Base-by-base conservation (phyloP, 2,329 filamentous ascomycete species). In the Fusarium sp. region DNA sequence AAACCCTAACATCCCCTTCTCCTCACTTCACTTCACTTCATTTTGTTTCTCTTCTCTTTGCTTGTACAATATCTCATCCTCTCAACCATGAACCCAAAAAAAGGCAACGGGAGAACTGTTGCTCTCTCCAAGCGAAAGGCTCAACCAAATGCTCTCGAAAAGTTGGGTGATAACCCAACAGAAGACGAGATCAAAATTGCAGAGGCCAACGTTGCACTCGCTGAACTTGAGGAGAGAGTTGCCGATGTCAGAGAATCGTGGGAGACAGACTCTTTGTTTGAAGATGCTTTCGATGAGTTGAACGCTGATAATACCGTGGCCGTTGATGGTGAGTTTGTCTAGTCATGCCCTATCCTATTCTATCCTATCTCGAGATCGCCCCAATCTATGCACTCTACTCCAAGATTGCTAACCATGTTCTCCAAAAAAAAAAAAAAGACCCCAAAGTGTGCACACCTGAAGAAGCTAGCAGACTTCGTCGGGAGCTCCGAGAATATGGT, bases 401-500 rank as follows among this genome's bases (percentile, higher is more conserved):
- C 57, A 61, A n/a, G 33, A 27, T 39, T 27, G 49, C 39, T 70
- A 54, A 66, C 64, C 44, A 35, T 21, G 37, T 66, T 66, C 61
- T 49, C 63, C 48, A 31, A 42, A 37, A 27, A 63, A 60, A 54
- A 27, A 31, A 39, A 58, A 60, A 66, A 81, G 83, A 83, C 75
- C 78, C 87, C 41, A 86, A 87, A 66, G 83, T 83, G 31, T 93
- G 91, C 82, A 90, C 90, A 3, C 84, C 90, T 16, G 89, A 93
- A 70, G 92, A 97, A 82, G 90, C 92, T 31, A 84, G 87, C 66
- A 84, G 86, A 23, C 92, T 91, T 79, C 90, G 93, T 73, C 88
- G 91, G 76, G 87, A 92, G 71, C 86, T 97, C 66, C 92, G 92
- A 78, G 86, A 90, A 58, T 85, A 94, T 69, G 95, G 95, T n/a